Evolutionary conservation across 2,329 filamentous ascomycete species (phyloP).

Genomic region (Fusarium concolor): DNA sequence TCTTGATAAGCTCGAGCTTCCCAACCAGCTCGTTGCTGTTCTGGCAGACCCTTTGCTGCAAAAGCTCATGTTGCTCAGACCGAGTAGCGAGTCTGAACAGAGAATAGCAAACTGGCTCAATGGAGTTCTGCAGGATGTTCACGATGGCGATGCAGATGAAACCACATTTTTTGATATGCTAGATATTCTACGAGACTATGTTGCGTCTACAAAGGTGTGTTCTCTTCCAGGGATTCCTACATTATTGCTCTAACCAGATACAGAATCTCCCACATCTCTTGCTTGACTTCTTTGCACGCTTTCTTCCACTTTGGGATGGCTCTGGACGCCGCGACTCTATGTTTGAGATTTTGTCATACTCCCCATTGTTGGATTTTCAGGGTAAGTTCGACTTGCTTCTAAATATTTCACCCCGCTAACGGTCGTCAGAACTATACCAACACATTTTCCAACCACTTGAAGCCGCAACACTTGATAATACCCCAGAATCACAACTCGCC

Average conservation of each 20-base stretch:
- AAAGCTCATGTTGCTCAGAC: slow-evolving; percentile 76
- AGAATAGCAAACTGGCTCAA: slow-evolving; percentile 71
- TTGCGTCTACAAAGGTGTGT: slow-evolving; percentile 65
- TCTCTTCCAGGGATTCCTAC: neutral
- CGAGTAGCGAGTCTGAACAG: slow-evolving; percentile 62
- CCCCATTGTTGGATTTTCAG: slow-evolving; percentile 66
- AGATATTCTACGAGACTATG: slow-evolving; percentile 67
- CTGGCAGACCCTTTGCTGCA: slow-evolving; percentile 81
- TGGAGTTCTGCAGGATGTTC: slow-evolving; percentile 66
- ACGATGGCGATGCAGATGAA: slow-evolving; percentile 63
- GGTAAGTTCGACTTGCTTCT: slow-evolving; percentile 54
- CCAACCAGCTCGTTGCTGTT: slow-evolving; percentile 83
- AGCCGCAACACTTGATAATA: slow-evolving; percentile 61
- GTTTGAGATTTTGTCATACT: slow-evolving; percentile 67
- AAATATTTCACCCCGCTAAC: slow-evolving; percentile 36
- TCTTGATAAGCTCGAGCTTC: slow-evolving; percentile 82
- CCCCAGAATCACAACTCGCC: slow-evolving; percentile 63
- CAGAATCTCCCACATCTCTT: slow-evolving; percentile 62
- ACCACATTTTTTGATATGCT: slow-evolving; percentile 66
- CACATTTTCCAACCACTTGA: slow-evolving; percentile 66
- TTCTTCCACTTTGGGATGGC: slow-evolving; percentile 73
- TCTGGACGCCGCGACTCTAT: slow-evolving; percentile 63
- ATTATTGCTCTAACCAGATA: slow-evolving; percentile 19
- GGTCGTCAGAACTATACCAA: slow-evolving; percentile 60
- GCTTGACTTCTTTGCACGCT: slow-evolving; percentile 62